Base-by-base conservation (phyloP, 2,329 filamentous ascomycete species). In the Alternaria panax region DNA sequence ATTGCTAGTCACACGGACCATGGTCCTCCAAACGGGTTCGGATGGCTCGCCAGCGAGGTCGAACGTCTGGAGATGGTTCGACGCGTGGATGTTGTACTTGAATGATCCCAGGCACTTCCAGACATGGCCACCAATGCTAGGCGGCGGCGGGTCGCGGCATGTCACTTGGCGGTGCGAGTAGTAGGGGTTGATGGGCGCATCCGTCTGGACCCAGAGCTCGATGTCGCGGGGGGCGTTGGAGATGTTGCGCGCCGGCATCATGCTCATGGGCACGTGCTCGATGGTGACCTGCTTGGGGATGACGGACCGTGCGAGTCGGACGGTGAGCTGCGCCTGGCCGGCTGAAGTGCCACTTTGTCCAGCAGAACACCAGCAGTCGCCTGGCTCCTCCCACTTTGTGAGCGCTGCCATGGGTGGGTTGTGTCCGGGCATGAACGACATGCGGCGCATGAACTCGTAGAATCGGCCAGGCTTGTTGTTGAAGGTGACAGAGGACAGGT, bases 301-400 rank as follows among this genome's bases (percentile, higher is more conserved):
- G 56, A 83, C 74, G 2, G 67, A 65, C 7, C 72, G 68, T 5
- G 70, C 61, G 16, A 82, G 70, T 14, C 70, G 57, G 18, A 96
- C 86, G 8, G 85, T 86, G 16, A 98, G 80, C 53, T 87, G 86
- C 2, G 88, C 87, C 36, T 87, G 86, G 48, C 84, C 83, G 7
- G 83, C 82, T 16, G 83, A 79, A 0, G 22, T 47, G 80, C 79
- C 4, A 60, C 63, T 24, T 64, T 67, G 81, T 84, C 45, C 51
- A 9, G 81, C 77, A 5, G 90, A 88, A 76, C 94, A 98, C 91
- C 92, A 98, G 78, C 92, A 96, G 62, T 98, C 91, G 20, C 91
- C 92, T 32, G 90, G 85, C 48, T 96, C 91, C 9, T 88, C 82
- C 92, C 93, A 97, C 4, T 82, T 79, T 2, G 79, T 74, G 2